Base-by-base conservation (phyloP, 1,284 basidiomycete genomes). In the Nidula niveotomentosa region DNA sequence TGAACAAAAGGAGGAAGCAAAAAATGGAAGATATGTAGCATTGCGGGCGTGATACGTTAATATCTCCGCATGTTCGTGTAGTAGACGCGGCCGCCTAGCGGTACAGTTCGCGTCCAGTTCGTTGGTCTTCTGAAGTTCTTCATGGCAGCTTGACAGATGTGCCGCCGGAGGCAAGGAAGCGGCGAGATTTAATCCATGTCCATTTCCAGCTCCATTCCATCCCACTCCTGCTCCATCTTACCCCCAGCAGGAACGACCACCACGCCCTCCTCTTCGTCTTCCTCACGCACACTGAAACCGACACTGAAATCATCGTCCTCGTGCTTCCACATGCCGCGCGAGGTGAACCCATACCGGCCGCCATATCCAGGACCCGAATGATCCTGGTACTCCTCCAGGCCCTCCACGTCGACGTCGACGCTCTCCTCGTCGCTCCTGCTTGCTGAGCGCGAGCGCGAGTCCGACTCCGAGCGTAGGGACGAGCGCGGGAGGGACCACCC, bases 191-290 rank as follows among this genome's bases (percentile, higher is more conserved):
- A 76, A 66, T 76, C 77, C 76, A 79, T 77, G 61, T 84, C 84
- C 79, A 85, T 82, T 36, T 85, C 84, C 78, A 86, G 83, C 50
- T 86, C 83, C 79, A 85, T 79, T 6, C 80, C 85, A 53, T 84
- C 80, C 84, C 84, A 86, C 59, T 73, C 71, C 52, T 76, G 72
- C 61, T 77, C 74, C 55, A 71, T 72, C 59, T 68, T 52, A 18
- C 8, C 55, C 55, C 23, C 35, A 36, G 10, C 37, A 18, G 49
- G 17, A 18, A 39, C 53, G 30, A 17, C 44, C 45, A 13, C 44
- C 41, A 64, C 58, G 30, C 18, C 23, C 13, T n/a, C 45, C 13
- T 60, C 59, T 35, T 65, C 64, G 43, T 58, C 57, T 55, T 70
- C 74, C 52, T 68, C 71, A 54, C 73, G 68, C 45, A 68, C 58